Evolutionary conservation across 2,329 filamentous ascomycete species (phyloP), one percentile per base, ranked within the genome.

Genomic region (Polytolypa hystricis): DNA sequence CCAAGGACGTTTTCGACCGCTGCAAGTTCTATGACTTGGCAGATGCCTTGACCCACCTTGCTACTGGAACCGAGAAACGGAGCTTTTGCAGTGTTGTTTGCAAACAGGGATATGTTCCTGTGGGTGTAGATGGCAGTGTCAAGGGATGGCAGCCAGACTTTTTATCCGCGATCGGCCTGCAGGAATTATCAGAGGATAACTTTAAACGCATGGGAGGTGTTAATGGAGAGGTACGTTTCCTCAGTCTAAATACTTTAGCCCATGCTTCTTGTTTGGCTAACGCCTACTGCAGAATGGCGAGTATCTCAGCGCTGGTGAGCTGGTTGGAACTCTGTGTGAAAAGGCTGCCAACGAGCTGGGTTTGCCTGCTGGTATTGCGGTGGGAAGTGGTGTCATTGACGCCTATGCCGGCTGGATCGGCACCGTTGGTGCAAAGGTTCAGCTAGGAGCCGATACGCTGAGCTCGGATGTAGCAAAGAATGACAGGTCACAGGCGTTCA

Each of bases 91-190:
- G 85, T 56, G 83, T 87, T 6, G 87, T 95, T 28, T 96, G 91
- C 64, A 98, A 96, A 69, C 91, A 98, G 61, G 91, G 89, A 2
- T 96, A 79, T 55, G 84, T 98, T 2, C 91, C 91, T 1, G 84
- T 95, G n/a, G 91, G 91, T 34, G 86, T 96, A 4, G 91, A 98
- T 49, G 87, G 87, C 32, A 95, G 86, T 59, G 84, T 93, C 40
- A 96, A 95, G 66, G 91, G 91, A 21, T 98, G 91, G 91, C 89
- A 96, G 58, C 83, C 89, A 49, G 89, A 96, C 54, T 98, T 98
- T 55, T 77, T 93, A 46, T 73, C 75, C 19, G 73, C 79, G 6
- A 93, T 98, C 54, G 91, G 91, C 11, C 70, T 98, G n/a, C 73
- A 72, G 25, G 87, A 94, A 47, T 66, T 98, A 39, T 75, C 74